A percentile compares a stretch with the other conserved stretches of the same genome.
phyloP scores from a whole-genome alignment of 75 land plant species.

The Sequoia sempervirens region DNA sequence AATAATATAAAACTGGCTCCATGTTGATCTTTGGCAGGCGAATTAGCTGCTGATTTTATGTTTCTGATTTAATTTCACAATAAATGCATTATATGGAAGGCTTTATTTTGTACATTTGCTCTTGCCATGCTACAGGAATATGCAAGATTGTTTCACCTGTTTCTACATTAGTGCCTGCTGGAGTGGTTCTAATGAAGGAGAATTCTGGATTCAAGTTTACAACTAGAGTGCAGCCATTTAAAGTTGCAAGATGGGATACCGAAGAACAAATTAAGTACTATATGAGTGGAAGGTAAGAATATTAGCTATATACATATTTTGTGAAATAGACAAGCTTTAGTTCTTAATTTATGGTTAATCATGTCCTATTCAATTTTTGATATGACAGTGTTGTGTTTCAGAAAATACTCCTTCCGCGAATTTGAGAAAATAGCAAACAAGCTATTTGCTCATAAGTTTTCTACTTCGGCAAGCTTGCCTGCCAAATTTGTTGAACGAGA shows the following conservation, averaged over 20 bases:
- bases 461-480: conserved; percentile 73
- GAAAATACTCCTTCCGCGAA: conserved; percentile 75
- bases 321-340: background rate
- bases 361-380: background rate
- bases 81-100: background rate
- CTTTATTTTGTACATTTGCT: background rate
- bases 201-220: conserved; percentile 75
- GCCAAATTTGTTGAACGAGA: conserved; percentile 67
- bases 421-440: conserved; percentile 92
- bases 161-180: conserved; percentile 75
- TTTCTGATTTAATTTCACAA: background rate
- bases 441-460: conserved; percentile 72
- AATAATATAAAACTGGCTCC: no score
- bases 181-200: conserved; percentile 77
- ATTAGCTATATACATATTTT: background rate
- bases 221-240: conserved; percentile 83
- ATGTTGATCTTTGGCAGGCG: background rate
- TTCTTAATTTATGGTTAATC: background rate
- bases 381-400: conserved; percentile 19
- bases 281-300: conserved; percentile 60
- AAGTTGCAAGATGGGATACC: conserved; percentile 72
- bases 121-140: conserved; percentile 49
- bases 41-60: background rate
- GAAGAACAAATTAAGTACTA: conserved; percentile 74
- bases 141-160: conserved; percentile 88